These are phyloP conservation scores for Trichophyton rubrum DNA, from an alignment of 2,329 filamentous ascomycete species.

Conservation along the genomic window DNA sequence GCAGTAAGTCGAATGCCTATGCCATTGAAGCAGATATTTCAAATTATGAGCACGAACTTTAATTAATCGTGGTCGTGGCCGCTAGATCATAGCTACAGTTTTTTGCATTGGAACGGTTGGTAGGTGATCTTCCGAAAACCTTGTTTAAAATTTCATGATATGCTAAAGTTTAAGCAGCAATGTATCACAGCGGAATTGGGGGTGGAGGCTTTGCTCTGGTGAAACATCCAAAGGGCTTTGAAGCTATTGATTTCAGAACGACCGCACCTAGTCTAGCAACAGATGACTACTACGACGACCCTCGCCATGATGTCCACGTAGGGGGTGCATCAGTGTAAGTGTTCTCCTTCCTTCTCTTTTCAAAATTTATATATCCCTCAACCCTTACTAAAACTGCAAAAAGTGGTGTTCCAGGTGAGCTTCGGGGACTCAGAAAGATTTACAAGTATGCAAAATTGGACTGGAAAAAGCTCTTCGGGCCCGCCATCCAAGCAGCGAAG, in stretches of 20 bases:
- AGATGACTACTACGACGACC: not conserved
- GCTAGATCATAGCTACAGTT: conserved; percentile 53
- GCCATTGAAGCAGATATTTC: not conserved
- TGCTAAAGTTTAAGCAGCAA: conserved; percentile 31
- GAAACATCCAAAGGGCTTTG: conserved; percentile 52
- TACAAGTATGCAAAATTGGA: conserved; percentile 45
- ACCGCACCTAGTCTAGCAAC: conserved; percentile 47
- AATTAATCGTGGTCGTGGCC: not conserved
- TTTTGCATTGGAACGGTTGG: conserved; percentile 63
- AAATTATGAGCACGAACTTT: not conserved
- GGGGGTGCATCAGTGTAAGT: not conserved
- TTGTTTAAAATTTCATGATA: not conserved
- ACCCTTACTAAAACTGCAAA: not conserved
- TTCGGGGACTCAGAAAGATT: conserved; percentile 65
- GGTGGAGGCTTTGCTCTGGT: conserved; percentile 86
- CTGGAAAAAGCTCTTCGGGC: conserved; percentile 60
- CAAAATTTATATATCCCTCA: conserved; percentile 40
- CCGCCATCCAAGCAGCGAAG: conserved; percentile 58
- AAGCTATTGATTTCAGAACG: conserved; percentile 82
- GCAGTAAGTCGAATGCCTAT: conserved; percentile 34
- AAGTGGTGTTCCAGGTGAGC: conserved; percentile 45
- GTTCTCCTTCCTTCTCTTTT: conserved; percentile 32
- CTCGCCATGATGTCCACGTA: not conserved
- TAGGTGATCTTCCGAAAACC: conserved; percentile 16
- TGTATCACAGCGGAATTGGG: conserved; percentile 70